phyloP scores from a whole-genome alignment of 352 stramenopile genomes.

The Phytophthora hybrid region DNA sequence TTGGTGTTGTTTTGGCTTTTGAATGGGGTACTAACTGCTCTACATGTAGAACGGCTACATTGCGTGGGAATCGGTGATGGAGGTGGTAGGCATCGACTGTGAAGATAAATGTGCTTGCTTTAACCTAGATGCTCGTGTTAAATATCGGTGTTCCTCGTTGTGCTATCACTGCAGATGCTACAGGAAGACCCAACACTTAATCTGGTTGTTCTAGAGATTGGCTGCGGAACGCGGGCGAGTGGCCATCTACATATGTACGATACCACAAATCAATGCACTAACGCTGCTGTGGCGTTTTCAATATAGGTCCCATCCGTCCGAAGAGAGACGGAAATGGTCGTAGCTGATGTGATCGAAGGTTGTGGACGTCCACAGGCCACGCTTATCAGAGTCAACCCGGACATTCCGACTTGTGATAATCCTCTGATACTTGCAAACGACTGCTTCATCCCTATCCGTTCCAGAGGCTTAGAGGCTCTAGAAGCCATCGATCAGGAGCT shows the following conservation, averaged over 20 bases:
- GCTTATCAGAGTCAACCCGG: constrained; percentile 83
- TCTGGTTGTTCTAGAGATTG: constrained; percentile 86
- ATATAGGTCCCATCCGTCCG: constrained; percentile 81
- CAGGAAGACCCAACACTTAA: constrained; percentile 62
- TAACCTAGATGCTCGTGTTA: not conserved
- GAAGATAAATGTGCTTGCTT: not conserved
- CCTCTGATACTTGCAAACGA: constrained; percentile 51
- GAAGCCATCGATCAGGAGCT: constrained; percentile 61
- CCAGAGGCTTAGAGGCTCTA: constrained; percentile 65
- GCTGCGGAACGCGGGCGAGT: constrained; percentile 76
- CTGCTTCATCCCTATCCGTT: constrained; percentile 55
- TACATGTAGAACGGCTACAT: constrained; percentile 64
- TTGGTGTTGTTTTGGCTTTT: not conserved
- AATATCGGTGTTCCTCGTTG: not conserved
- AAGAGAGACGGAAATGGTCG: constrained; percentile 83
- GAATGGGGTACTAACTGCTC: not conserved
- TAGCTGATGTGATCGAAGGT: constrained; percentile 68
- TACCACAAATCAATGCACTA: not conserved
- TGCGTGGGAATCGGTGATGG: constrained; percentile 81
- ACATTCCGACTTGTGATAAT: constrained; percentile 67
- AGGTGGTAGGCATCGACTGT: constrained; percentile 48
- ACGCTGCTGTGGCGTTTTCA: constrained; percentile 1
- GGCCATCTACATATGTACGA: not conserved
- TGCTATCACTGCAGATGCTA: constrained; percentile 58
- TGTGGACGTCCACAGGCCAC: constrained; percentile 60